phyloP scores from a whole-genome alignment of 345 rosid genomes.

The Hirschfeldia incana region DNA sequence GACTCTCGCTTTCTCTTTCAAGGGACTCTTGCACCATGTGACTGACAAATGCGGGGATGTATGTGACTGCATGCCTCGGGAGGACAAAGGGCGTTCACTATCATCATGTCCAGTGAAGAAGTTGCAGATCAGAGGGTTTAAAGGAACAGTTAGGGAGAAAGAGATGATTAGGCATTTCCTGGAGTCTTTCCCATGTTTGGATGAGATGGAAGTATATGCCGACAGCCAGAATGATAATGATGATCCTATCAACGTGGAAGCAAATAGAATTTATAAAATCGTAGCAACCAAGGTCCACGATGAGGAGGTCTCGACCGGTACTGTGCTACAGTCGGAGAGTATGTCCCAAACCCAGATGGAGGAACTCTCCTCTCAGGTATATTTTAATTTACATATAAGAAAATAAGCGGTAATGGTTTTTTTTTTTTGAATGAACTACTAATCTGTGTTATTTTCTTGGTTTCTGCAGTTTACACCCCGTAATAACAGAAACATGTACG shows the following conservation, averaged over 20 bases:
- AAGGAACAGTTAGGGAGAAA: background rate
- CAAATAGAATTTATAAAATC: background rate
- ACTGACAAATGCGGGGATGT: conserved; percentile 16
- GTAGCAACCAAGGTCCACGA: background rate
- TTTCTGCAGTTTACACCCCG: background rate
- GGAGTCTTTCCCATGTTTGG: conserved; percentile 3
- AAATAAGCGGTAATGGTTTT: background rate
- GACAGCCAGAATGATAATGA: background rate
- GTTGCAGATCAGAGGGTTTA: background rate
- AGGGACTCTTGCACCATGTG: conserved; percentile 12
- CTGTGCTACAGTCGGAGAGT: background rate
- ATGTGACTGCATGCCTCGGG: conserved; percentile 7
- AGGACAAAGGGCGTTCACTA: background rate
- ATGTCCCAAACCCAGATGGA: background rate
- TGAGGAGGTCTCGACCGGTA: background rate
- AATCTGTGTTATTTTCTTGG: background rate
- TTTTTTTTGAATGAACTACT: background rate
- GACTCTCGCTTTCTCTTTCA: background rate
- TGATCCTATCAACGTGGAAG: background rate
- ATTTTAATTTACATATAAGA: background rate
- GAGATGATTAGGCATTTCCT: conserved; percentile 16
- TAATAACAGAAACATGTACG: background rate
- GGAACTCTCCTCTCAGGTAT: background rate
- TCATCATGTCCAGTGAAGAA: background rate
- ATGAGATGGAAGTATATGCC: background rate